phyloP scores from a whole-genome alignment of 108 stramenopile genomes.

The Fragilaria radians region DNA sequence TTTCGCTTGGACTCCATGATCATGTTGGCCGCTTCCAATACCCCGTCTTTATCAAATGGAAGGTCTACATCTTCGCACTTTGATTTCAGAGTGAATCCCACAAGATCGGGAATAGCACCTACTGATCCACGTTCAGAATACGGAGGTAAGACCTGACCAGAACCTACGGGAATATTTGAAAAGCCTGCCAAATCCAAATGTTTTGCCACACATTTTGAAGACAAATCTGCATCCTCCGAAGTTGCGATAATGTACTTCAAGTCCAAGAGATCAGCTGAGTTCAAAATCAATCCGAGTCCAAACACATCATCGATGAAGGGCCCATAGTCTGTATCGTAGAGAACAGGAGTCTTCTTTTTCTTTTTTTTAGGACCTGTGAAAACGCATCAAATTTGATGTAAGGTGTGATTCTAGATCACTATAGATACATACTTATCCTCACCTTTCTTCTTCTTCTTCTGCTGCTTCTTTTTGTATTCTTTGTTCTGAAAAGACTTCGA shows the following conservation, averaged over 20 bases:
- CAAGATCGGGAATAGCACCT: constrained; percentile 14
- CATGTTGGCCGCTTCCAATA: constrained; percentile 15
- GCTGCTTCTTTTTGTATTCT: no score
- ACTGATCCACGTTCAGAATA: constrained; percentile 14
- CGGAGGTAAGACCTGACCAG: constrained; percentile 9
- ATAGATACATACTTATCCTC: no score
- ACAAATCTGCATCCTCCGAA: constrained; percentile 12
- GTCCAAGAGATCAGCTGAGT: constrained; percentile 23
- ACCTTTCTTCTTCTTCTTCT: no score
- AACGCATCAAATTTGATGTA: no score
- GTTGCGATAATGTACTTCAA: constrained; percentile 12
- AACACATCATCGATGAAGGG: constrained; percentile 30
- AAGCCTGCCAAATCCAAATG: constrained; percentile 1
- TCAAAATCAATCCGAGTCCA: constrained; percentile 20
- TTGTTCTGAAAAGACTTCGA: no score
- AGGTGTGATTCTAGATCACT: no score
- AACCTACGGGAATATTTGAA: constrained; percentile 12
- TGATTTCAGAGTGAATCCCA: constrained; percentile 19
- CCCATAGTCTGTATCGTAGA: constrained; percentile 35
- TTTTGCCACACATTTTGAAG: constrained; percentile 11
- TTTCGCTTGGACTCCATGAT: constrained; percentile 19
- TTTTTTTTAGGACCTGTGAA: no score
- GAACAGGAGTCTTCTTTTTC: no score
- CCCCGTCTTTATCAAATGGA: constrained; percentile 7
- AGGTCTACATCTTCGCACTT: not conserved